Evolutionary conservation across 2,329 filamentous ascomycete species (phyloP).

Genomic region (Fusarium cicatricum): DNA sequence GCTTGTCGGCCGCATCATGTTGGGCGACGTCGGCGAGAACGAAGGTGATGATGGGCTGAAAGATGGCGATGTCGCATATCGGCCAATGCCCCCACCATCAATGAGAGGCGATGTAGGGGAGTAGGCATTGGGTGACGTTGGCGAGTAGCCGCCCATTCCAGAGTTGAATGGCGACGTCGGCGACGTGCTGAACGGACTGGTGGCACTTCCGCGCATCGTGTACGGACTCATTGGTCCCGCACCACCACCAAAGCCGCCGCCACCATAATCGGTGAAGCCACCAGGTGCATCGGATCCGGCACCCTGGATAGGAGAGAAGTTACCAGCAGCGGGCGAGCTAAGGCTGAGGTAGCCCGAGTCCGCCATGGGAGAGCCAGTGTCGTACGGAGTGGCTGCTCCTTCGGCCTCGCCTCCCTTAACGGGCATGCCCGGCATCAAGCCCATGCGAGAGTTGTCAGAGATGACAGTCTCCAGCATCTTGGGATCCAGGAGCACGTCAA

Average conservation of each 20-base stretch:
- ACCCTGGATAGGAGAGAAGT: constrained; percentile 81
- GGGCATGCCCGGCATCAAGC: constrained; percentile 80
- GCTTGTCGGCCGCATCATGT: constrained; percentile 63
- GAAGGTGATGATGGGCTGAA: constrained; percentile 71
- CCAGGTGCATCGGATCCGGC: constrained; percentile 75
- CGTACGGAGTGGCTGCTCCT: constrained; percentile 94
- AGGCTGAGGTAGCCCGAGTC: constrained; percentile 73
- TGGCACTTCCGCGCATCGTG: constrained; percentile 62
- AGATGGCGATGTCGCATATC: constrained; percentile 66
- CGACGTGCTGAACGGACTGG: constrained; percentile 80
- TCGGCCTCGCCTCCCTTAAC: constrained; percentile 78
- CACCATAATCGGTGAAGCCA: constrained; percentile 70
- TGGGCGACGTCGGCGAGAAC: constrained; percentile 69
- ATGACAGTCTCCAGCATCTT: constrained; percentile 96
- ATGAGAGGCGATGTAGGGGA: constrained; percentile 79
- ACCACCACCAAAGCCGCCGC: constrained; percentile 57
- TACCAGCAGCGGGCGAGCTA: constrained; percentile 68
- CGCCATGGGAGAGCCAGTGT: constrained; percentile 81
- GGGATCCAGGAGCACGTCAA: constrained; percentile 92
- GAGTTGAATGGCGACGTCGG: constrained; percentile 69
- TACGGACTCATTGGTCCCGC: constrained; percentile 70
- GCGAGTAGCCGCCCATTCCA: constrained; percentile 71
- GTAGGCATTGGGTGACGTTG: constrained; percentile 78
- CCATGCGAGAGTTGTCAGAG: constrained; percentile 87
- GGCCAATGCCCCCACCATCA: constrained; percentile 56